Evolutionary conservation across 495 filamentous ascomycete genomes (phyloP).

Genomic region (Penicillium arizonense): DNA sequence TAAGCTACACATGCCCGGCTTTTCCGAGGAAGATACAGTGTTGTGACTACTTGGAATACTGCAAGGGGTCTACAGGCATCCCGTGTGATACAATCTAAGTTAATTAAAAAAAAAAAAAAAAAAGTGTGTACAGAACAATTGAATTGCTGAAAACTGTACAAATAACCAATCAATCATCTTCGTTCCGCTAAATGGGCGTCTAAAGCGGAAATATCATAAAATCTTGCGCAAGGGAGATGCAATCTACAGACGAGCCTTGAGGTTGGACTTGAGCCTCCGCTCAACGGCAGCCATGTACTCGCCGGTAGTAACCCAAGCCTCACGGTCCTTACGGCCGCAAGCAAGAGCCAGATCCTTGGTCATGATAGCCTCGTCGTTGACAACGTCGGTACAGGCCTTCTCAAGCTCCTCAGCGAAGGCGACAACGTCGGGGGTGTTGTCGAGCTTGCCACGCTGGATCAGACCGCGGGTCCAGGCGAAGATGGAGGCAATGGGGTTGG

Average conservation of each 20-base stretch:
- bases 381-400: conserved; percentile 90
- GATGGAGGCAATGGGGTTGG: conserved; percentile 97
- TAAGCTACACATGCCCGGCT: neutral
- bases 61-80: neutral
- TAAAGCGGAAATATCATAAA: conserved; percentile 10
- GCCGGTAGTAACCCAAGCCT: conserved; percentile 82
- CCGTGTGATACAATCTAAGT: neutral
- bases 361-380: conserved; percentile 93
- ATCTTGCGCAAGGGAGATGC: neutral
- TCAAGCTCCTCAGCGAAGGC: conserved; percentile 88
- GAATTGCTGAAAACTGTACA: conserved; percentile 1
- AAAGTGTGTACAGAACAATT: neutral
- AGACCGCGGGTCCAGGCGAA: conserved; percentile 98
- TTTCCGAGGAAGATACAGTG: neutral
- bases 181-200: conserved; percentile 3
- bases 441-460: conserved; percentile 86
- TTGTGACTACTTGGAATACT: neutral
- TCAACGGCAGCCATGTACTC: conserved; percentile 91
- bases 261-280: conserved; percentile 68
- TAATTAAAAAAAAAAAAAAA: neutral
- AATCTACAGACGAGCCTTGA: conserved; percentile 48
- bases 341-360: conserved; percentile 96
- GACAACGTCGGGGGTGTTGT: conserved; percentile 83
- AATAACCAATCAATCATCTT: neutral
- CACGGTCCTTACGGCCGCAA: conserved; percentile 78